Conservation (phyloP, 805 yeast species). For the Sugiyamaella lignohabitans region DNA sequence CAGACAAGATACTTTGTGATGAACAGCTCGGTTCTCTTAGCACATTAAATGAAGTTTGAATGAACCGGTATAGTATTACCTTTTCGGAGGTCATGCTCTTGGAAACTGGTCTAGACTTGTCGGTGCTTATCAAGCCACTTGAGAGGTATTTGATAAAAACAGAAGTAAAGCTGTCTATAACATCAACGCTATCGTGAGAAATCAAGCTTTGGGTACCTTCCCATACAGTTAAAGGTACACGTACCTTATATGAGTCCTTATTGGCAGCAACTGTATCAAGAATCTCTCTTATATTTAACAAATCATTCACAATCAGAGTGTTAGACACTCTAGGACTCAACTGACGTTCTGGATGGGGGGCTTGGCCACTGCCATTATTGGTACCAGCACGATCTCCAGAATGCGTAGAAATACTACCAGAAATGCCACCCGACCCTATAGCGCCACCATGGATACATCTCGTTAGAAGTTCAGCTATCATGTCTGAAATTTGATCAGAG, state of each 20-base stretch:
- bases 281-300: slow-evolving; percentile 22
- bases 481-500: slow-evolving; percentile 78
- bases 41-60: slow-evolving; percentile 1
- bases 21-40: not conserved
- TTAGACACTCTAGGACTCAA: not conserved
- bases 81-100: not conserved
- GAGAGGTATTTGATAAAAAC: slow-evolving; percentile 23
- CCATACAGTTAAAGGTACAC: slow-evolving; percentile 25
- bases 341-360: not conserved
- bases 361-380: not conserved
- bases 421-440: not conserved
- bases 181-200: slow-evolving; percentile 17
- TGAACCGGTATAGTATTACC: not conserved
- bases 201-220: slow-evolving; percentile 28
- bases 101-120: not conserved
- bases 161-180: slow-evolving; percentile 21
- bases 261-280: slow-evolving; percentile 10
- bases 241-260: slow-evolving; percentile 3
- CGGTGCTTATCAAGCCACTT: not conserved
- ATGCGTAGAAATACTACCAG: not conserved
- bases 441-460: slow-evolving; percentile 6
- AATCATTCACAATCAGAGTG: slow-evolving; percentile 18
- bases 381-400: not conserved
- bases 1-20: slow-evolving; percentile 6
- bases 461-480: slow-evolving; percentile 57